Evolutionary conservation across 2,329 filamentous ascomycete species (phyloP).

Genomic region (Trichoderma atrobrunneum): DNA sequence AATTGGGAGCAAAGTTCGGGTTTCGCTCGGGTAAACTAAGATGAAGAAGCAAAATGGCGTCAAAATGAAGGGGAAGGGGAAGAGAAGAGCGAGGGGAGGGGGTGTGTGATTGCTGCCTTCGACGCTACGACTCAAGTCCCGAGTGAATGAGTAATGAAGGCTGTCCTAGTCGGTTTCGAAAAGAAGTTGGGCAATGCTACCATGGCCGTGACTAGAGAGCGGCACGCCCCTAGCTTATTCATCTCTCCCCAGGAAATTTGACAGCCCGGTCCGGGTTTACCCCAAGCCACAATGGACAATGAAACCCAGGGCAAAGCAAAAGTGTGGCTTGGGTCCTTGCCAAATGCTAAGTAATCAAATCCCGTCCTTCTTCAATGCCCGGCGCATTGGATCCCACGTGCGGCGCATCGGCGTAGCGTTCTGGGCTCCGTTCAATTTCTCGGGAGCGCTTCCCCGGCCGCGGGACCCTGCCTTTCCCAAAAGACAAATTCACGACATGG

Average conservation of each 20-base stretch:
- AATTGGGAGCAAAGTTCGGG: background rate
- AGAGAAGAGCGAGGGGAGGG: background rate
- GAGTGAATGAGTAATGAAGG: background rate
- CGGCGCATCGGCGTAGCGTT: background rate
- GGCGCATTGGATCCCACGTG: background rate
- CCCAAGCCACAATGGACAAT: slow-evolving; percentile 6
- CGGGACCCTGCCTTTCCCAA: background rate
- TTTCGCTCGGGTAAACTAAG: slow-evolving; percentile 8
- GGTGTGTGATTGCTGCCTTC: background rate
- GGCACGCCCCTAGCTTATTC: slow-evolving; percentile 6
- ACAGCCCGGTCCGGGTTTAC: background rate
- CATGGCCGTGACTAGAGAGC: background rate
- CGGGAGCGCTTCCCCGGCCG: slow-evolving; percentile 14
- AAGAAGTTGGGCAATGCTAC: background rate
- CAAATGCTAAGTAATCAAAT: background rate
- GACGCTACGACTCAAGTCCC: background rate
- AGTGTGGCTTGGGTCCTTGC: background rate
- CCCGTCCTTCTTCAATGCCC: background rate
- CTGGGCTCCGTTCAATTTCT: background rate
- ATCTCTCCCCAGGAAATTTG: background rate
- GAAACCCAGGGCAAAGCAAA: background rate
- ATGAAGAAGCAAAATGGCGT: slow-evolving; percentile 8
- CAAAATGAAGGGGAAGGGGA: slow-evolving; percentile 4
- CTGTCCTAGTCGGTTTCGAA: background rate
- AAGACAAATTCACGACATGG: background rate